Base-by-base conservation (phyloP, 139 green algal genomes). In the Edaphochlamys debaryana region DNA sequence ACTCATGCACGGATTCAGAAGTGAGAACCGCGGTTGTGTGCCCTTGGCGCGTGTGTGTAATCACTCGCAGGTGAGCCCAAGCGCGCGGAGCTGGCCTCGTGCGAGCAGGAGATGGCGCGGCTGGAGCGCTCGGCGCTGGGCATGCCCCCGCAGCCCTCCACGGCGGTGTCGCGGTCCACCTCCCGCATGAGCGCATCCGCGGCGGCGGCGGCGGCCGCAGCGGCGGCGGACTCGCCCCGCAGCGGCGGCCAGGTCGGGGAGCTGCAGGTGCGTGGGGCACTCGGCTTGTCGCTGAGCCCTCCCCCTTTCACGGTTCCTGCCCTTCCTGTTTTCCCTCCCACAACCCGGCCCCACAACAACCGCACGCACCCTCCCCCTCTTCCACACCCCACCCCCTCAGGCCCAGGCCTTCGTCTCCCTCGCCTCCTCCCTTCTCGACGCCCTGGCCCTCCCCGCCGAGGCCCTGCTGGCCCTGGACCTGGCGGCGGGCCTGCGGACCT, bases 41-140 rank as follows among this genome's bases (percentile, higher is more conserved):
- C n/a, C n/a, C n/a, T n/a, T n/a, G n/a, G n/a, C n/a, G n/a, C n/a
- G n/a, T n/a, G n/a, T n/a, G n/a, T n/a, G n/a, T n/a, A n/a, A n/a
- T n/a, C n/a, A n/a, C n/a, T n/a, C n/a, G n/a, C 71, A 79, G 74
- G 74, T 3, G 77, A 83, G 29, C 27, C 77, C 63, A 83, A 74
- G 64, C 42, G 45, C 8, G 45, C 34, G 1, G 77, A 83, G 62
- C 77, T 75, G 63, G 48, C 45, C 45, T 41, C 23, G 23, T 83
- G 77, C 34, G 77, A 83, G 63, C 77, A 83, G 77, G 77, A 83
- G 77, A 71, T 83, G 77, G 29, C 64, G 3, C n/a, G 77, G 25
- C 63, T 74, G 64, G 77, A 83, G 45, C 22, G 54, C 32, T 63
- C 62, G 77, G 77, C 62, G 38, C 9, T 13, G 41, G n/a, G n/a